Conservation (phyloP, 139 green algal species). For the Tetraselmis striata region DNA sequence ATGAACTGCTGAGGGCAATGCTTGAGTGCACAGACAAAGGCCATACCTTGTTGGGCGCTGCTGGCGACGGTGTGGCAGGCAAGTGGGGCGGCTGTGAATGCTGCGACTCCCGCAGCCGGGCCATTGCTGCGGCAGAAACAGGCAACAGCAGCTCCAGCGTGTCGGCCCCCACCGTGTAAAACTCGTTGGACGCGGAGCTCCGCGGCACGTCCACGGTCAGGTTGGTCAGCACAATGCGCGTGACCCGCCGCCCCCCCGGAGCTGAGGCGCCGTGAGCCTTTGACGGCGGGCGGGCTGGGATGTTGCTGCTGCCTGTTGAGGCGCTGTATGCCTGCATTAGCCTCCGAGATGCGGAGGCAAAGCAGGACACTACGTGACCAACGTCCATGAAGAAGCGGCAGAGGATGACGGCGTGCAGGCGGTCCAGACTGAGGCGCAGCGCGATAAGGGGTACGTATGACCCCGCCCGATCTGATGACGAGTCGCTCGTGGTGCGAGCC, state of each 20-base stretch:
- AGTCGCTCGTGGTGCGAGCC: too few species aligned
- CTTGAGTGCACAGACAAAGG: too few species aligned
- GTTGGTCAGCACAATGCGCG: conserved; percentile 11
- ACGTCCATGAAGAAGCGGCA: conserved; percentile 22
- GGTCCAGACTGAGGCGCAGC: conserved; percentile 5
- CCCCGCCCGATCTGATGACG: too few species aligned
- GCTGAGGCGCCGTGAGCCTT: too few species aligned
- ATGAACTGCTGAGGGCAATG: too few species aligned
- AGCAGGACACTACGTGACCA: neutral
- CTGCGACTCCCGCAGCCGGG: neutral
- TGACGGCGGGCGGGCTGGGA: too few species aligned
- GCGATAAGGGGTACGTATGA: neutral
- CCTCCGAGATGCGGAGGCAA: neutral
- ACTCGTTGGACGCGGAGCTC: conserved; percentile 10
- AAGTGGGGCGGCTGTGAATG: too few species aligned
- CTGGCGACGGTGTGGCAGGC: too few species aligned
- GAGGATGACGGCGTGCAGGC: conserved; percentile 12
- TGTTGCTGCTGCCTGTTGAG: too few species aligned
- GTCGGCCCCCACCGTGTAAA: conserved; percentile 10
- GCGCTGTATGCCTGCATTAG: neutral
- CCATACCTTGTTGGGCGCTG: too few species aligned
- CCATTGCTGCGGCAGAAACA: neutral
- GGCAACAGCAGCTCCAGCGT: conserved; percentile 6
- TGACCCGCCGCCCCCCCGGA: neutral
- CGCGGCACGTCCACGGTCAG: conserved; percentile 18